Evolutionary conservation across 2,329 filamentous ascomycete genomes (phyloP).

Genomic region (Pseudopithomyces maydicus): DNA sequence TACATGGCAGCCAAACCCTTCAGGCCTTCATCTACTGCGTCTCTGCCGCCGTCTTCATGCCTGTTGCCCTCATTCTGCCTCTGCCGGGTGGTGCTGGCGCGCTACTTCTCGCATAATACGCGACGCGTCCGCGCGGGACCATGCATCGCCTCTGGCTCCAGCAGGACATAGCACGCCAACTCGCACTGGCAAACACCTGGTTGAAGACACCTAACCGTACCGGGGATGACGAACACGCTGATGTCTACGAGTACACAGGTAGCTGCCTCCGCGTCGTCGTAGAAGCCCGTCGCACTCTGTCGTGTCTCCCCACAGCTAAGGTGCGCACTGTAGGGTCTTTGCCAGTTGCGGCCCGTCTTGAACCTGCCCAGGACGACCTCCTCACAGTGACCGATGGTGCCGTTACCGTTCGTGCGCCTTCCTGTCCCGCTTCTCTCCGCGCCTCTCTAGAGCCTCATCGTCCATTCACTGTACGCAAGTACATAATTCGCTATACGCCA

Average conservation of each 20-base stretch:
- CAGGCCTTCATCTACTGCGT: no score
- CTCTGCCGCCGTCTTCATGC: not conserved
- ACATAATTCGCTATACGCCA: constrained; percentile 29
- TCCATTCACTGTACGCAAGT: constrained; percentile 25
- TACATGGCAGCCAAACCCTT: not conserved
- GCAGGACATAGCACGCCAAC: constrained; percentile 22
- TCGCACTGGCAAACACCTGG: constrained; percentile 30
- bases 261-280: constrained; percentile 36
- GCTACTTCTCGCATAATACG: constrained; percentile 3
- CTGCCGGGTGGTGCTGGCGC: not conserved
- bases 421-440: constrained; percentile 17
- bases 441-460: not conserved
- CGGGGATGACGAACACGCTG: constrained; percentile 20
- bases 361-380: constrained; percentile 18
- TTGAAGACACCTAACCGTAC: constrained; percentile 16
- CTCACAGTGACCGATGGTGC: constrained; percentile 37
- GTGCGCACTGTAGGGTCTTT: constrained; percentile 13
- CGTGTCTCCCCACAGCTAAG: constrained; percentile 28
- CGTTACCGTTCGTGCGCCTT: constrained; percentile 20
- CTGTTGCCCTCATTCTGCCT: not conserved
- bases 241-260: constrained; percentile 38
- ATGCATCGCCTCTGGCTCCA: constrained; percentile 27
- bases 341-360: not conserved
- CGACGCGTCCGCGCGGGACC: constrained; percentile 17
- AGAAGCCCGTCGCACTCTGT: constrained; percentile 13